A percentile compares a stretch with the other conserved stretches of the same genome.
Conservation (phyloP, 2,329 filamentous ascomycete species). For the Colletotrichum lindemuthianum region DNA sequence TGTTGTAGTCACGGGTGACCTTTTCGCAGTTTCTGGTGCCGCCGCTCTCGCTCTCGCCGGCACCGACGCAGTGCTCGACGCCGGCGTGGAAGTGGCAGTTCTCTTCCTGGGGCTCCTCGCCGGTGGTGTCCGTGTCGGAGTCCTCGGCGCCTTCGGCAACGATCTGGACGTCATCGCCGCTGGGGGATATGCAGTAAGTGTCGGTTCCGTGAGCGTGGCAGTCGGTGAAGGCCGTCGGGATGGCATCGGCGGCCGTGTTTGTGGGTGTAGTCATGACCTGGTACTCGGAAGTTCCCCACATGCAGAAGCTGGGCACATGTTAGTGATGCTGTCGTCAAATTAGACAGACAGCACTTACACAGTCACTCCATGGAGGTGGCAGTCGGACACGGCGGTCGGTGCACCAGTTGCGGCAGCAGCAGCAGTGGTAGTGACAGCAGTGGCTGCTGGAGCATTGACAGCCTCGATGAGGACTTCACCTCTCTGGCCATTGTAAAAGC, state of each 20-base stretch:
- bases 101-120: conserved; percentile 45
- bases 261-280: conserved; percentile 59
- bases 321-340: not conserved
- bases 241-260: conserved; percentile 56
- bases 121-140: conserved; percentile 38
- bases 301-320: conserved; percentile 51
- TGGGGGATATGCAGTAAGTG: conserved; percentile 70
- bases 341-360: conserved; percentile 45
- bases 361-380: conserved; percentile 52
- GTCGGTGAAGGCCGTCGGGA: conserved; percentile 70
- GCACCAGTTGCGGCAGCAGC: conserved; percentile 14
- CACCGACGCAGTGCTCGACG: conserved; percentile 64
- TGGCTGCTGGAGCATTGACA: conserved; percentile 35
- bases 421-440: conserved; percentile 23
- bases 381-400: conserved; percentile 52
- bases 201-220: conserved; percentile 70
- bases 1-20: conserved; percentile 68
- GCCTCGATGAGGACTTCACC: conserved; percentile 54
- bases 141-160: conserved; percentile 48
- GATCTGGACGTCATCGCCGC: conserved; percentile 70
- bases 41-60: conserved; percentile 51
- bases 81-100: conserved; percentile 80
- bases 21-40: conserved; percentile 54
- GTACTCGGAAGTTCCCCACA: conserved; percentile 55
- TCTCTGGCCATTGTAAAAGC: conserved; percentile 48